Percentiles rank a stretch among this genome's conserved stretches.
Conservation (phyloP, 768 basidiomycete genomes). For the Mycena vitilis region DNA sequence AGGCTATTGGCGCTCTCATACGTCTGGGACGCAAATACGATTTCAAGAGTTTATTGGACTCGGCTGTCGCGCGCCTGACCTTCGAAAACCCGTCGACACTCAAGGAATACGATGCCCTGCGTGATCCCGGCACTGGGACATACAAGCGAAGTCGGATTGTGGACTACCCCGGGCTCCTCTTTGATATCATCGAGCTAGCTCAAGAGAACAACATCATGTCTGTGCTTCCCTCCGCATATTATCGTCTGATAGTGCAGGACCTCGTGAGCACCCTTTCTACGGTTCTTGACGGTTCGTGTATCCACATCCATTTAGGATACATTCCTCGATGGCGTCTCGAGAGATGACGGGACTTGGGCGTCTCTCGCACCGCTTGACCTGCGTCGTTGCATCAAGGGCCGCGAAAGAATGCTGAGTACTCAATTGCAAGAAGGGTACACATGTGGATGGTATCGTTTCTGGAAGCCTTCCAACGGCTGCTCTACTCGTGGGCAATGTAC, state of each 20-base stretch:
- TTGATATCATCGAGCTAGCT: background rate
- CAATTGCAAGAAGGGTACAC: background rate
- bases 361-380: constrained; percentile 4
- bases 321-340: background rate
- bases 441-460: constrained; percentile 2
- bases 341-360: background rate
- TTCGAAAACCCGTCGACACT: constrained; percentile 1
- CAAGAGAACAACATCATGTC: constrained; percentile 3
- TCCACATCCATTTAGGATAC: background rate
- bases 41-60: background rate
- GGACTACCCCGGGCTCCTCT: background rate
- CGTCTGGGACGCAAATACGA: background rate
- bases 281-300: too few species aligned
- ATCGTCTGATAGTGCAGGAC: background rate
- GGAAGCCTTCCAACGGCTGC: background rate
- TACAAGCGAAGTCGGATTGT: background rate
- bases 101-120: background rate
- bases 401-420: background rate
- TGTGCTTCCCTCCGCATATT: constrained; percentile 4
- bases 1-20: background rate
- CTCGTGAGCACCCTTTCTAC: background rate
- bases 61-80: background rate
- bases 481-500: background rate
- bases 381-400: background rate
- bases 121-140: background rate